Base-by-base conservation (phyloP, 148 eudicot species). In the Dysphania ambrosioides region DNA sequence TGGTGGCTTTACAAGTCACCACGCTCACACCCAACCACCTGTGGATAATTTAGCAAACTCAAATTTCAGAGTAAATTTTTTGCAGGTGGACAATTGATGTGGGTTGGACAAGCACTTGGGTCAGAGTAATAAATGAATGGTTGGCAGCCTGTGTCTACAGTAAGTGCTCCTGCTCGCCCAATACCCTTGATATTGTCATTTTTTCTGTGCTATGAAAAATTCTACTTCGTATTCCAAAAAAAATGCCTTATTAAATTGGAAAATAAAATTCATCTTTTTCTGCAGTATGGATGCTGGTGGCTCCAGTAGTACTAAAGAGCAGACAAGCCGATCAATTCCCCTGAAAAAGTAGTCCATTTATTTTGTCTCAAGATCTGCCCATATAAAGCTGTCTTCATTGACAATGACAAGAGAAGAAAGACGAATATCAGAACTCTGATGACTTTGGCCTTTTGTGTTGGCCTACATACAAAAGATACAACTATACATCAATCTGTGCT, bases 91-190 rank as follows among this genome's bases (percentile, higher is more conserved):
- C 95, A 19, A 88, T 92, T 67, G 97, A 92, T 77, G 88, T 92
- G 56, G 97, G 97, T n/a, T 92, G 97, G 97, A 90, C 97, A 65
- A 92, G 97, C 74, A 87, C 97, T 71, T 92, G 97, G 97, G 97
- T 92, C 16, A 92, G 91, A 83, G 78, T 90, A 41, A 86, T 88
- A 40, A 89, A 92, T 70, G 93, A 87, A 77, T 92, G 95, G 97
- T 76, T 92, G 27, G 97, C 93, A 34, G 97, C 86, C 42, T 83
- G 85, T 86, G 87, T 92, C n/a, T 92, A 92, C 84, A 81, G 97
- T 92, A 78, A 86, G 97, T 59, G 3, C n/a, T n/a, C n/a, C n/a
- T n/a, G n/a, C n/a, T n/a, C n/a, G n/a, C n/a, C 16, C 63, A 59
- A 16, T 8, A 27, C 32, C 15, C 63, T 26, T 24, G 7, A 10